These are phyloP conservation scores for Hanseniaspora occidentalis DNA, from an alignment of 805 yeast genomes.

Conservation along the genomic window DNA sequence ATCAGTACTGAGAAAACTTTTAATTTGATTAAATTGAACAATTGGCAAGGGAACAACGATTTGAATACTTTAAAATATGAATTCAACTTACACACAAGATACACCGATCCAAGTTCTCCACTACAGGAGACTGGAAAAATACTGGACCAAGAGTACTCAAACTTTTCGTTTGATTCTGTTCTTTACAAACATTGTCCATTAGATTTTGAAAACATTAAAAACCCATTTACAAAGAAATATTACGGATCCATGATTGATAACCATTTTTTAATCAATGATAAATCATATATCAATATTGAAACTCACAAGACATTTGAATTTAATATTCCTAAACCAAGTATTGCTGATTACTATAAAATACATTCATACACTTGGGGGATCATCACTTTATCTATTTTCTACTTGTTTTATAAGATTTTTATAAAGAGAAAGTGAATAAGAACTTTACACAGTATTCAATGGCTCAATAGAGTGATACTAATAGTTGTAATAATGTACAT, in stretches of 20 bases:
- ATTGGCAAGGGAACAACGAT: not conserved
- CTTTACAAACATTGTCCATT: slow-evolving; percentile 40
- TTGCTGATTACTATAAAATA: slow-evolving; percentile 18
- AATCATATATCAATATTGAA: not conserved
- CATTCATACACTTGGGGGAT: slow-evolving; percentile 26
- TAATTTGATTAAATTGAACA: slow-evolving; percentile 2
- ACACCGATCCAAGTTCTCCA: slow-evolving; percentile 27
- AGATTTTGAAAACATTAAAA: not conserved
- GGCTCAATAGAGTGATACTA: too few relatives aligned
- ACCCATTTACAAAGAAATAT: slow-evolving; percentile 3
- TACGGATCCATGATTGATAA: not conserved
- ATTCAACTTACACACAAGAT: slow-evolving; percentile 40
- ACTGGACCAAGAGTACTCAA: too few relatives aligned
- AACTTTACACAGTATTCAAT: too few relatives aligned
- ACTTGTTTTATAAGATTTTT: slow-evolving; percentile 19
- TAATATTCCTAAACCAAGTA: slow-evolving; percentile 32
- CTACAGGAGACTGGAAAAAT: slow-evolving; percentile 8
- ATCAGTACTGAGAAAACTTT: slow-evolving; percentile 10
- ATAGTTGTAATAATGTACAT: too few relatives aligned
- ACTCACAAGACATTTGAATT: slow-evolving; percentile 7
- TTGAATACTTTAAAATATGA: slow-evolving; percentile 12
- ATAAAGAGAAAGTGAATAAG: slow-evolving; percentile 7
- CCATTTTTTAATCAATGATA: not conserved
- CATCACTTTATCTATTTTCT: slow-evolving; percentile 25
- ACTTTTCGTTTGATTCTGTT: slow-evolving; percentile 25